Evolutionary conservation across 768 basidiomycete species (phyloP), one percentile per base, ranked within the genome.

Genomic region (Agrocybe pediades): DNA sequence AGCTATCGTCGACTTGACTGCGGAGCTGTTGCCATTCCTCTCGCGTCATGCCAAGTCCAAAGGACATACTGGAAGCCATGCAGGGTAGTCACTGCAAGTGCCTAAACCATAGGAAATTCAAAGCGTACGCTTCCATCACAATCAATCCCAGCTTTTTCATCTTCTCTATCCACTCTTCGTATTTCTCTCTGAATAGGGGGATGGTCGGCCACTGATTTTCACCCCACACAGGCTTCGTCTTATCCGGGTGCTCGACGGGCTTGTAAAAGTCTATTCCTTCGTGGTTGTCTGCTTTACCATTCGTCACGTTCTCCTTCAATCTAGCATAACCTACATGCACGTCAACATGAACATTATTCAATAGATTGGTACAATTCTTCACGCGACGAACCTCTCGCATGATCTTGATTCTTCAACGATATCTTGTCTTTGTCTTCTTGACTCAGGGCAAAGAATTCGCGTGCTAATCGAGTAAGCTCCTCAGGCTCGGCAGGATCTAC

Each of bases 181-280:
- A 90, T 59, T 79, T 86, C 30, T 79, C 74, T 52, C 68, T 74
- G 63, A 95, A 94, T 0, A 65, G 69, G 1, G 85, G 74, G 2
- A 81, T 55, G 2, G 63, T 59, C 0, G 93, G 94, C 88, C 91
- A 96, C 55, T 91, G 92, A 64, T 96, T 97, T 68, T 85, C 83
- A 11, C 94, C 94, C 84, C 88, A 87, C 0, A 95, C 68, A 0
- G 84, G 81, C 48, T 82, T 83, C 8, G 81, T 78, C 69, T 81
- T 90, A 65, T 92, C 85, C 0, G 88, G 85, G 21, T 78, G 72
- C 41, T 81, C 77, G 1, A 89, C 86, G 1, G 90, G 90, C 23
- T 76, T 82, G 64, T 93, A 94, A 48, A 92, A 82, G 62, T 95
- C 94, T 33, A 95, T 67, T 2, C 82, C 91, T 73, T 96, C 93